Percentiles rank a stretch among this genome's conserved stretches.
phyloP scores from a whole-genome alignment of 2,329 filamentous ascomycete species.

The Cryoendolithus antarcticus region DNA sequence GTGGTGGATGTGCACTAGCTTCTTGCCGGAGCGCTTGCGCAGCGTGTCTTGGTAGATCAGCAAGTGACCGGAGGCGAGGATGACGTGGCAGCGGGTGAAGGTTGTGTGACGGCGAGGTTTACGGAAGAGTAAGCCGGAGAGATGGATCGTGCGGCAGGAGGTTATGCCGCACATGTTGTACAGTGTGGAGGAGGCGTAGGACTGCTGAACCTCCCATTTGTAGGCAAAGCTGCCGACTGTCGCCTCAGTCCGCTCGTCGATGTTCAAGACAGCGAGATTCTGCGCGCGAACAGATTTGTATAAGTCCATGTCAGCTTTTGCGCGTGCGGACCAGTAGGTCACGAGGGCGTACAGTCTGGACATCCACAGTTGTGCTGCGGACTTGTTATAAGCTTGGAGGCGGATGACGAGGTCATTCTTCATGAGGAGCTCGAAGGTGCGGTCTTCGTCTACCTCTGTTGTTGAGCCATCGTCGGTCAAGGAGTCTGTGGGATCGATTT shows the following conservation, averaged over 20 bases:
- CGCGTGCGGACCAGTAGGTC: slow-evolving; percentile 50
- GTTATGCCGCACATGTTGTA: slow-evolving; percentile 58
- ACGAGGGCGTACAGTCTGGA: slow-evolving; percentile 44
- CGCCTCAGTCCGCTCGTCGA: slow-evolving; percentile 55
- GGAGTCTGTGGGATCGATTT: slow-evolving; percentile 5
- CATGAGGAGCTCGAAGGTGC: slow-evolving; percentile 49
- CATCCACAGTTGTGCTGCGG: slow-evolving; percentile 51
- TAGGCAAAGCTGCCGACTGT: slow-evolving; percentile 52
- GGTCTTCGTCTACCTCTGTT: slow-evolving; percentile 41
- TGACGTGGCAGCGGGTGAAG: slow-evolving; percentile 48
- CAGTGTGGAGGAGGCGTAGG: slow-evolving; percentile 48
- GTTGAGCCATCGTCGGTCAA: slow-evolving; percentile 40
- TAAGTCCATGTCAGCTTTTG: slow-evolving; percentile 42
- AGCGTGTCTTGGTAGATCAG: slow-evolving; percentile 50
- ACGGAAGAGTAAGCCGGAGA: slow-evolving; percentile 50
- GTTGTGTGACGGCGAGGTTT: slow-evolving; percentile 51
- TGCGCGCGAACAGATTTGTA: slow-evolving; percentile 44
- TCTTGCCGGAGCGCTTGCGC: slow-evolving; percentile 41
- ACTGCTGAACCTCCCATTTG: slow-evolving; percentile 56
- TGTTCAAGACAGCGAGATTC: slow-evolving; percentile 48
- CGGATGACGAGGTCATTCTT: slow-evolving; percentile 50
- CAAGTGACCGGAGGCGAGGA: slow-evolving; percentile 48
- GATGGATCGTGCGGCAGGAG: slow-evolving; percentile 48
- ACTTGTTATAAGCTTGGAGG: slow-evolving; percentile 42
- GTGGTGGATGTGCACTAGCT: slow-evolving; percentile 49